Evolutionary conservation across 208 protist species (phyloP), one percentile per base, ranked within the genome.

Genomic region (Cochliopodium minus): DNA sequence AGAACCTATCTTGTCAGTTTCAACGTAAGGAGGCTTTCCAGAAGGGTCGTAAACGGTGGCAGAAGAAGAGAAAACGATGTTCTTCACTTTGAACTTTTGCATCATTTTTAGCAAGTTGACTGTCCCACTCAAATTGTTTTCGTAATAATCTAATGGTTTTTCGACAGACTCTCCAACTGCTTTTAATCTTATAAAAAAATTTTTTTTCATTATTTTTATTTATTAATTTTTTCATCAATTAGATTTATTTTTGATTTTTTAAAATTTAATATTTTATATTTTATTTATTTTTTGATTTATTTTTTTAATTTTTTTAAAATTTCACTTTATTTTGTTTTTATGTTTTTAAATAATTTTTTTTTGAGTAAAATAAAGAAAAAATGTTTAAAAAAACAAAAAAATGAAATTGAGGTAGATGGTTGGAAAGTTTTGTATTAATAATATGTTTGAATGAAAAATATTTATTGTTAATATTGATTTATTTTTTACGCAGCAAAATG

Each of bases 401-500:
- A n/a, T n/a, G n/a, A n/a, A n/a, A n/a, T n/a, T n/a, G n/a, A n/a
- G n/a, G n/a, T n/a, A n/a, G n/a, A n/a, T n/a, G n/a, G n/a, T n/a
- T n/a, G n/a, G n/a, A n/a, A n/a, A n/a, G n/a, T n/a, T n/a, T n/a
- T n/a, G n/a, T n/a, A n/a, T n/a, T n/a, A n/a, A n/a, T n/a, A n/a
- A n/a, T n/a, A n/a, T n/a, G n/a, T n/a, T n/a, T n/a, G n/a, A n/a
- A n/a, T n/a, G n/a, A n/a, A n/a, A n/a, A n/a, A n/a, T n/a, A n/a
- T n/a, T n/a, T n/a, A n/a, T n/a, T n/a, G n/a, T n/a, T n/a, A n/a
- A n/a, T n/a, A n/a, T n/a, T n/a, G n/a, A n/a, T n/a, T n/a, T n/a
- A n/a, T n/a, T n/a, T n/a, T n/a, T n/a, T n/a, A n/a, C n/a, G 74
- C 81, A 47, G 87, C 89, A 77, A 95, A 91, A 66, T 96, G 91